Conservation (phyloP, 352 stramenopile species). For the Thalassiosira exigua region DNA sequence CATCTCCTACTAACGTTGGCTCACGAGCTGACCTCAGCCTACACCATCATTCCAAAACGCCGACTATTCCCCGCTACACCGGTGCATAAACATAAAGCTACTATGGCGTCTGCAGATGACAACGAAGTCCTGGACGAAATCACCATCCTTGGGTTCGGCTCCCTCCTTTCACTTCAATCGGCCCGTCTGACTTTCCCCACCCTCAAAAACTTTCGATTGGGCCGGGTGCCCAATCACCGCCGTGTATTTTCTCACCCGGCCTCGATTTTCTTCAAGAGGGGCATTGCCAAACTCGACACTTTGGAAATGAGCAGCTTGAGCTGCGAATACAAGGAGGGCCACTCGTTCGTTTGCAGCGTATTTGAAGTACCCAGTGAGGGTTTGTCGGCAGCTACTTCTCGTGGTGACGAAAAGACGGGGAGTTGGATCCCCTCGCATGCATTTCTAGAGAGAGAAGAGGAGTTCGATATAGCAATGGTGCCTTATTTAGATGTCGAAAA, state of each 20-base stretch:
- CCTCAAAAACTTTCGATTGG: constrained; percentile 90
- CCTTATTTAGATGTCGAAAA: constrained; percentile 72
- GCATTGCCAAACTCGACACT: constrained; percentile 89
- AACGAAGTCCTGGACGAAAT: constrained; percentile 33
- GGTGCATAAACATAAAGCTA: too few relatives aligned
- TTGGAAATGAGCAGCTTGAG: constrained; percentile 89
- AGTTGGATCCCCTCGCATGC: constrained; percentile 47
- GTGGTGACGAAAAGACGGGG: not conserved
- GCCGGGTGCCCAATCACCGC: constrained; percentile 87
- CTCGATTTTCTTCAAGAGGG: constrained; percentile 92
- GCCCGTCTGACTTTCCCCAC: constrained; percentile 89
- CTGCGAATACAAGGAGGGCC: constrained; percentile 41
- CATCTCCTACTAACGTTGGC: too few relatives aligned
- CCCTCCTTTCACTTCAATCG: constrained; percentile 89
- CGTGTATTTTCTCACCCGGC: constrained; percentile 91
- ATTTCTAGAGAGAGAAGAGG: constrained; percentile 89
- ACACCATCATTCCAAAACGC: too few relatives aligned
- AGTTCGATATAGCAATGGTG: constrained; percentile 89
- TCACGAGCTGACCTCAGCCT: too few relatives aligned
- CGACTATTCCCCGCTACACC: too few relatives aligned
- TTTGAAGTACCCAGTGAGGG: constrained; percentile 78
- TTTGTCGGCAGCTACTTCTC: not conserved
- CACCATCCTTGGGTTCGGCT: constrained; percentile 91
- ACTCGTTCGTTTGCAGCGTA: constrained; percentile 74
- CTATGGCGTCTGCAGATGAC: too few relatives aligned